These are phyloP conservation scores for Suillus variegatus DNA, from an alignment of 768 basidiomycete genomes.

Conservation along the genomic window DNA sequence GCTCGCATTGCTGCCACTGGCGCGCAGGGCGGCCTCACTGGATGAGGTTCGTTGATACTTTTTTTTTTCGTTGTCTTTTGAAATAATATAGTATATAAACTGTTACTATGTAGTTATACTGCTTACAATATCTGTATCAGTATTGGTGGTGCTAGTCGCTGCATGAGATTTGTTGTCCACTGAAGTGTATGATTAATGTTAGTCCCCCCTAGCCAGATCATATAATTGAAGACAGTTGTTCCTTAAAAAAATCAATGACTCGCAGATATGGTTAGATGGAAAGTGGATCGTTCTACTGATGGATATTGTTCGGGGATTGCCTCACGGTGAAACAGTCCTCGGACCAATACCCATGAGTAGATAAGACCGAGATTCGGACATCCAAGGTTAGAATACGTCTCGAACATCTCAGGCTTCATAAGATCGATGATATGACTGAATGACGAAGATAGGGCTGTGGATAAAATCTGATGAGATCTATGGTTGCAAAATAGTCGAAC, in stretches of 20 bases:
- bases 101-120: neutral
- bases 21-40: conserved; percentile 45
- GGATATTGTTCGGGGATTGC: conserved; percentile 2
- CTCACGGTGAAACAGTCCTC: neutral
- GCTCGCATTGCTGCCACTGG: conserved; percentile 44
- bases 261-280: neutral
- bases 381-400: neutral
- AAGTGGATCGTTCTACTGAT: neutral
- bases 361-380: neutral
- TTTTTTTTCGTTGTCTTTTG: neutral
- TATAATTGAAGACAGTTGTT: neutral
- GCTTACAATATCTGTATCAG: neutral
- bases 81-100: neutral
- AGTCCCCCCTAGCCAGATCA: neutral
- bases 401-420: neutral
- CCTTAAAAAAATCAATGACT: neutral
- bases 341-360: neutral
- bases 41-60: conserved; percentile 19
- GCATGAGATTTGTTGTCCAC: neutral
- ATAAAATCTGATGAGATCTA: neutral
- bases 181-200: neutral
- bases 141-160: conserved; percentile 8
- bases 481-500: neutral
- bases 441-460: neutral
- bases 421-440: neutral